Evolutionary conservation across 371 early-diverging fungal genomes (phyloP), one percentile per base, ranked within the genome.

Genomic region (Mucor racemosus): DNA sequence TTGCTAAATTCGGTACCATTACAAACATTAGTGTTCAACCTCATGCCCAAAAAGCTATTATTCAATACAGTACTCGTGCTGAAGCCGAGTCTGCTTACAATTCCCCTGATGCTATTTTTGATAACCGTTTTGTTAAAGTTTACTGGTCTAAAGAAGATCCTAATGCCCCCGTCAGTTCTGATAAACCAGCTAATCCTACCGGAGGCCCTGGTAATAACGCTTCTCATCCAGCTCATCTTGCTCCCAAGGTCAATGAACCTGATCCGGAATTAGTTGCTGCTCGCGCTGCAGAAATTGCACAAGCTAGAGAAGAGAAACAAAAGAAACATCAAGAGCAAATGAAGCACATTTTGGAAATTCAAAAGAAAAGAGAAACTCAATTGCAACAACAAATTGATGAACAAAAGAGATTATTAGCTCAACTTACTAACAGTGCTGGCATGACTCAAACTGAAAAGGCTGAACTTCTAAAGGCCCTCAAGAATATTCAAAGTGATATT

Each of bases 101-200:
- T 42, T 90, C 88, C 13, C 94, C 95, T 6, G 93, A 93, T 34
- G 84, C 90, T n/a, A 88, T 94, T 34, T 95, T 95, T 73, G 91
- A 85, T 41, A 95, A 95, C 75, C 89, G 95, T 15, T 95, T 95
- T 72, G 93, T 95, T 48, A 92, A 92, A 67, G 91, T 95, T 7
- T 95, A 88, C 71, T 94, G 89, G 86, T 77, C 84, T 41, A 74
- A 76, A 46, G 87, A 87, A 44, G 58, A 77, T 14, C n/a, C 48
- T 10, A 39, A 36, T 36, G 39, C 76, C 9, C 17, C 61, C 31
- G 10, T 10, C 53, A 31, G 26, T 53, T 5, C 53, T 21, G 53
- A 53, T 5, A 53, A 53, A 6, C 4, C 53, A 7, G 44, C 60
- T n/a, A 39, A 3, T 26, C 26, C 26, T 26, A 3, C 26, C 3